Evolutionary conservation across 306 rosid genomes (phyloP), one percentile per base, ranked within the genome.

Genomic region (Vigna unguiculata): DNA sequence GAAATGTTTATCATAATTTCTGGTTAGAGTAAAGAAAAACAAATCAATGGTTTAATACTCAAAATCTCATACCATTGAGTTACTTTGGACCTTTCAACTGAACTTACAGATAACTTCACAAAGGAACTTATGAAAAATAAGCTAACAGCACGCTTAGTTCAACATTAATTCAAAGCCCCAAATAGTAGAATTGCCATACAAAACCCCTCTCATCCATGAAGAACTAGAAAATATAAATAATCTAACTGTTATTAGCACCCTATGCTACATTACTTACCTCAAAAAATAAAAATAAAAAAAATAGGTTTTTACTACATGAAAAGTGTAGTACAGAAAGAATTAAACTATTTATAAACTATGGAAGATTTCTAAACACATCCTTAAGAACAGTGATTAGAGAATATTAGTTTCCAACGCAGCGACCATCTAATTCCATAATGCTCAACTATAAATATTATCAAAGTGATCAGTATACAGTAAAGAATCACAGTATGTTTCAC

Each of bases 31-130:
- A 3, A 34, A 14, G 14, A 54, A 52, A 62, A 46, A 21, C 48
- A 71, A 54, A 55, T 43, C 45, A 71, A 77, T 36, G 65, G 24
- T 34, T 82, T n/a, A 57, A 59, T 36, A 6, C 32, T 65, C 47
- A 40, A 41, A 41, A 17, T 30, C 24, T 59, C 72, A 43, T 60
- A 34, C 32, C 63, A 16, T 55, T 5, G 13, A 9, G 16, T 61
- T 78, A 34, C 38, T 43, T 36, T 49, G 34, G 70, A 72, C 48
- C 53, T 46, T 80, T 66, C 51, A 66, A 52, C 47, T 25, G 3
- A 34, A 19, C 47, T 20, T 34, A n/a, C 40, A 67, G 48, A 80
- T 9, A 21, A 75, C 16, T 52, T 72, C 10, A 22, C 13, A 20
- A 80, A 51, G 24, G 48, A 65, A 32, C 46, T 15, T 14, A n/a